phyloP scores from a whole-genome alignment of 805 yeast genomes.

The Sugiyamaella qingdaonensis region DNA sequence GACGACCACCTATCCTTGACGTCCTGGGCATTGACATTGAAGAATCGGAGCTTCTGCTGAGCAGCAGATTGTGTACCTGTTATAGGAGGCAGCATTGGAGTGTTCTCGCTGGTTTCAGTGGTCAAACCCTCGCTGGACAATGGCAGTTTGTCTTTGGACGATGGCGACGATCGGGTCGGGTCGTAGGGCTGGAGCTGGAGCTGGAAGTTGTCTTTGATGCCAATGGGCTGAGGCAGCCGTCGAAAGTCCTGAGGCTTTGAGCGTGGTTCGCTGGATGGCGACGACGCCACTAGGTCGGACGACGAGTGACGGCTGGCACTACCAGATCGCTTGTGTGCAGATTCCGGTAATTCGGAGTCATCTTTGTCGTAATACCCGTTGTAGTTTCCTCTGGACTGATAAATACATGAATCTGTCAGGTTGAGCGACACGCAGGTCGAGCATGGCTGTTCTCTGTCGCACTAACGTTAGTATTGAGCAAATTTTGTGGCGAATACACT shows the following conservation, averaged over 20 bases:
- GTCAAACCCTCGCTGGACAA: neutral
- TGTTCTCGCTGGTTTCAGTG: neutral
- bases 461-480: slow-evolving; percentile 9
- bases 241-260: neutral
- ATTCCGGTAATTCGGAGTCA: neutral
- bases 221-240: neutral
- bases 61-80: neutral
- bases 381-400: slow-evolving; percentile 4
- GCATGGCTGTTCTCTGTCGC: slow-evolving; percentile 24
- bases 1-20: neutral
- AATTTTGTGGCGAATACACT: neutral
- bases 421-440: slow-evolving; percentile 18
- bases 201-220: neutral
- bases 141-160: neutral
- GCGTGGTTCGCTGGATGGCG: neutral
- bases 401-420: slow-evolving; percentile 9
- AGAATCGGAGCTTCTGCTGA: neutral
- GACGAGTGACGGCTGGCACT: too few relatives aligned
- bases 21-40: neutral
- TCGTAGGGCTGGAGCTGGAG: neutral
- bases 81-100: neutral
- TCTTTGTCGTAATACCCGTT: neutral
- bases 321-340: too few relatives aligned
- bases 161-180: neutral
- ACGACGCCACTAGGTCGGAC: neutral